Conservation (phyloP, 1,284 basidiomycete species). For the Apiotrichum gamsii region DNA sequence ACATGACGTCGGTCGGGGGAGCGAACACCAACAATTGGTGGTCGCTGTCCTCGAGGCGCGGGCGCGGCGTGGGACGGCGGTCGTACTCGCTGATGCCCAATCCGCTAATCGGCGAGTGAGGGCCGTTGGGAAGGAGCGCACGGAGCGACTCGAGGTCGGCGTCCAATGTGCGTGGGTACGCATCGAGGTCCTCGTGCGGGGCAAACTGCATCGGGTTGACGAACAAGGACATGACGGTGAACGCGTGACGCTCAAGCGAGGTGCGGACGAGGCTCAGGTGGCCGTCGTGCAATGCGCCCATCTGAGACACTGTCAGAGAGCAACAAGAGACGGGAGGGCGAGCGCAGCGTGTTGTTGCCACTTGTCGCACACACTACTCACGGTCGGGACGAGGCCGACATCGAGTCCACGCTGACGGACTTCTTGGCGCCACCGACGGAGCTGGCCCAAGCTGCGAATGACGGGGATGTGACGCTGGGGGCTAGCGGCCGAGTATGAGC, state of each 20-base stretch:
- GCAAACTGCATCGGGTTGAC: constrained; percentile 98
- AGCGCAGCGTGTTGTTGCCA: no score
- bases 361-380: constrained; percentile 14
- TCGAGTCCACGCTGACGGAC: constrained; percentile 58
- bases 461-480: constrained; percentile 58
- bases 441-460: constrained; percentile 62
- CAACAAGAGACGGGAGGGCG: neutral
- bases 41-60: constrained; percentile 5
- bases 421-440: constrained; percentile 68
- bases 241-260: constrained; percentile 70
- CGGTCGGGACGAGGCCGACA: constrained; percentile 87
- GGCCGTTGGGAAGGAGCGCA: constrained; percentile 55
- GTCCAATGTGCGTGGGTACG: constrained; percentile 76
- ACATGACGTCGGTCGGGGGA: constrained; percentile 73
- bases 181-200: constrained; percentile 84
- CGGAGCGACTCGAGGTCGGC: constrained; percentile 52
- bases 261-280: constrained; percentile 71
- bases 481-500: neutral
- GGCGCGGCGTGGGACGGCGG: constrained; percentile 7
- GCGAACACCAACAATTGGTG: constrained; percentile 68
- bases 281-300: constrained; percentile 93
- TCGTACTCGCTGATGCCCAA: constrained; percentile 34
- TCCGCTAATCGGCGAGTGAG: constrained; percentile 29
- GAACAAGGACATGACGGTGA: constrained; percentile 91
- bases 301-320: constrained; percentile 45